Conservation (phyloP, 306 rosid genomes). For the Cicer pinnatifidum region DNA sequence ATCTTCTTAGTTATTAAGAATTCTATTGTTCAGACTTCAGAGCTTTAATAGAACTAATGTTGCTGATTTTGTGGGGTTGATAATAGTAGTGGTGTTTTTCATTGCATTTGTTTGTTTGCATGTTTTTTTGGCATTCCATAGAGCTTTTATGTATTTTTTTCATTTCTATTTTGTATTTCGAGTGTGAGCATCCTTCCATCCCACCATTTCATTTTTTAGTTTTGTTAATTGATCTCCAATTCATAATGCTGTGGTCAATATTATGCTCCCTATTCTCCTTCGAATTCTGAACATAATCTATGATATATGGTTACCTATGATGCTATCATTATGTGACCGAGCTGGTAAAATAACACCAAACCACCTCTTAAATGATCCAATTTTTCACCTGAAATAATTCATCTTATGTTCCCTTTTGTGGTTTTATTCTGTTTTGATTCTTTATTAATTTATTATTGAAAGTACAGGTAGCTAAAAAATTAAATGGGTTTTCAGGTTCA, state of each 20-base stretch:
- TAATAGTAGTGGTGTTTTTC: neutral
- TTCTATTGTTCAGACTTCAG: neutral
- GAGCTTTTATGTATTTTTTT: neutral
- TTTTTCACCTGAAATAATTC: neutral
- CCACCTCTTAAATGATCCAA: neutral
- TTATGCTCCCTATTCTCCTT: conserved; percentile 2
- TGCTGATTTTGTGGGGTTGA: neutral
- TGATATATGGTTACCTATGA: conserved; percentile 10
- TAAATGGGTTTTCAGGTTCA: conserved; percentile 56
- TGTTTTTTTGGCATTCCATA: neutral
- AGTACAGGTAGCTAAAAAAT: conserved; percentile 15
- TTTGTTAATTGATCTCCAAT: conserved; percentile 14
- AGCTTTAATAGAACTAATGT: neutral
- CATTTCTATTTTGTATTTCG: neutral
- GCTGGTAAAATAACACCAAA: conserved; percentile 16
- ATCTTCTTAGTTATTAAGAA: conserved; percentile 18
- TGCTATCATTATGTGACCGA: conserved; percentile 3
- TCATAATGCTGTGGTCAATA: conserved; percentile 1
- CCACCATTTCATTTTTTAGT: neutral
- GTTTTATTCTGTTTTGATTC: neutral
- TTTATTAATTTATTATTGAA: conserved; percentile 33
- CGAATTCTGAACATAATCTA: conserved; percentile 1
- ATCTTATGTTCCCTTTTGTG: neutral
- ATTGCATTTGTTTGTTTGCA: neutral
- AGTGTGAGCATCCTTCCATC: neutral